Percentiles rank a stretch among this genome's conserved stretches.
Conservation (phyloP, 257 asterid species). For the Marsdenia floribunda region DNA sequence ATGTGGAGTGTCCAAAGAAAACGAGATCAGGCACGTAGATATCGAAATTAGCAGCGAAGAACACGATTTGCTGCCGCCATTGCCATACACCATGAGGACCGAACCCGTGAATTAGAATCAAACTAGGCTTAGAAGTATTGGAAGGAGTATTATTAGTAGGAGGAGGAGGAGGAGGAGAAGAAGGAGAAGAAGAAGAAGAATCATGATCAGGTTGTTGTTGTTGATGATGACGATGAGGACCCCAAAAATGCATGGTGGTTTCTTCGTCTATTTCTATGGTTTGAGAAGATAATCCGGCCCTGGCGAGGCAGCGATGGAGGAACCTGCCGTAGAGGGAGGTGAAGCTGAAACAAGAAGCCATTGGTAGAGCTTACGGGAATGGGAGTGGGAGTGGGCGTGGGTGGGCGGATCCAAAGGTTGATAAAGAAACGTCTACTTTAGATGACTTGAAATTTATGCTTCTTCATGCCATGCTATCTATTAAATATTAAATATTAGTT, state of each 20-base stretch:
- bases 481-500: no score
- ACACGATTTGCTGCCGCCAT: constrained; percentile 59
- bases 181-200: background rate
- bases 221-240: constrained; percentile 26
- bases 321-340: constrained; percentile 37
- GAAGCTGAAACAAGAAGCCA: constrained; percentile 50
- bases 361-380: background rate
- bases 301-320: constrained; percentile 44
- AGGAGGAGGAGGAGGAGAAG: background rate
- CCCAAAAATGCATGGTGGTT: constrained; percentile 73
- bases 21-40: constrained; percentile 64
- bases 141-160: no score
- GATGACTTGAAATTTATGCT: background rate
- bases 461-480: background rate
- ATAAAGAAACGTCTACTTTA: background rate
- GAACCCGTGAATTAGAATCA: constrained; percentile 68
- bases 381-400: background rate
- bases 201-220: constrained; percentile 2
- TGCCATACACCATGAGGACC: constrained; percentile 74
- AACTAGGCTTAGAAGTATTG: constrained; percentile 36
- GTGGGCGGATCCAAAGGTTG: no score
- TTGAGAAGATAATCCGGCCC: constrained; percentile 69
- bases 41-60: constrained; percentile 43
- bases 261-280: constrained; percentile 38
- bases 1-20: constrained; percentile 58